Conservation (phyloP, 768 basidiomycete genomes). For the Mycena belliarum region DNA sequence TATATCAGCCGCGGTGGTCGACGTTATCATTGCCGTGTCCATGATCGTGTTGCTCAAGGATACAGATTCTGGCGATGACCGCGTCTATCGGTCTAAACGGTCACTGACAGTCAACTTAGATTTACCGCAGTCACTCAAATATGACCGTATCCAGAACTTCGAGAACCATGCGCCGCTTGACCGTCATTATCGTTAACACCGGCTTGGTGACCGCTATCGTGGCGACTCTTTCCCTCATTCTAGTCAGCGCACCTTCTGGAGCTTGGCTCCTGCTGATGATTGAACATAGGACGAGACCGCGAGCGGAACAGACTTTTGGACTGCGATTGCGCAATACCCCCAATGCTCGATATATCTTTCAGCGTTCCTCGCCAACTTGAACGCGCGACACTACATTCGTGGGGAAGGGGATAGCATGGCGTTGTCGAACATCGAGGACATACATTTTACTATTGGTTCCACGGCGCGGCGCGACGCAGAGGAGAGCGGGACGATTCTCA, state of each 20-base stretch:
- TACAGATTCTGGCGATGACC: conserved; percentile 8
- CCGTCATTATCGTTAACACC: conserved; percentile 15
- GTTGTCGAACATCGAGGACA: conserved; percentile 16
- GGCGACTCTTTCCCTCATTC: conserved; percentile 17
- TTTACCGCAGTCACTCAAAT: background rate
- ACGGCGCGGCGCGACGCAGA: too few species aligned
- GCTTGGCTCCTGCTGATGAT: background rate
- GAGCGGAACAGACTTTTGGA: conserved; percentile 19
- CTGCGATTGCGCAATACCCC: conserved; percentile 18
- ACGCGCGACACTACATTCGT: conserved; percentile 15
- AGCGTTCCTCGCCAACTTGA: conserved; percentile 19
- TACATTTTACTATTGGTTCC: conserved; percentile 1
- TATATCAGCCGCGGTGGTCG: conserved; percentile 11
- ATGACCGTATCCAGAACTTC: background rate
- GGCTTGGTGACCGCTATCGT: conserved; percentile 17
- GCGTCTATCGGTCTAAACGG: conserved; percentile 3
- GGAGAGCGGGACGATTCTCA: too few species aligned
- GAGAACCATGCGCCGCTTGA: conserved; percentile 17
- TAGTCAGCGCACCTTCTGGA: background rate
- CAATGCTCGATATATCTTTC: conserved; percentile 21
- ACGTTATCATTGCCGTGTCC: conserved; percentile 11
- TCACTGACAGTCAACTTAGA: background rate
- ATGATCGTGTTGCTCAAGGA: conserved; percentile 19
- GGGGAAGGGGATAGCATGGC: conserved; percentile 5
- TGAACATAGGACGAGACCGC: conserved; percentile 15